Base-by-base conservation (phyloP, 1,284 basidiomycete species). In the Cystobasidium sp. region DNA sequence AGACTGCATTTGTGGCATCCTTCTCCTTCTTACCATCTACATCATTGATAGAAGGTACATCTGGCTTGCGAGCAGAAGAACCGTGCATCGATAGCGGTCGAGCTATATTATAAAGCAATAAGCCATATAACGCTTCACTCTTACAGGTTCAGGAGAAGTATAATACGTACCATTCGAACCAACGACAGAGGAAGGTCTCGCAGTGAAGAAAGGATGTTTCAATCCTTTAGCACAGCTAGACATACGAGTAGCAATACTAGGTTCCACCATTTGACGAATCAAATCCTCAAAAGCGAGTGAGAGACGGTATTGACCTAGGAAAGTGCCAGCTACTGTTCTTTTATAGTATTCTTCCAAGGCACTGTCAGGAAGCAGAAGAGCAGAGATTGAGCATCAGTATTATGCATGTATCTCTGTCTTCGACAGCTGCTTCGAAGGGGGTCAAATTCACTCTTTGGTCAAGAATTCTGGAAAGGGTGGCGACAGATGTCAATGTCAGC, bases 261-360 rank as follows among this genome's bases (percentile, higher is more conserved):
- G 90, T 12, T 87, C 84, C 41, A 92, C 86, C 92, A 94, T 93
- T 65, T 88, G 84, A 22, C 86, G 85, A 8, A 94, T 82, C 70
- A 93, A 84, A 75, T 85, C 85, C 82, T 92, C 91, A 68, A 83
- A 69, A 76, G 85, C 83, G 68, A 85, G 85, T 1, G 90, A 89
- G 85, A 94, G 89, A 67, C 86, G 85, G 87, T 88, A 94, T 43
- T 83, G 76, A 39, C 84, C 93, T n/a, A 92, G 85, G 92, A 94
- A 96, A 78, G 88, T 88, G 12, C 93, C 93, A 2, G 87, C 86
- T 62, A 90, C 83, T 0, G 93, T 92, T 4, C 92, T 87, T 71
- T 86, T 83, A 88, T 92, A 94, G 81, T 97, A 97, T 68, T 86
- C 86, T 80, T 92, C 88, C 22, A 94, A 83, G 77, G 92, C 90